phyloP scores from a whole-genome alignment of 2,329 filamentous ascomycete genomes.

The Trichophyton benhamiae region DNA sequence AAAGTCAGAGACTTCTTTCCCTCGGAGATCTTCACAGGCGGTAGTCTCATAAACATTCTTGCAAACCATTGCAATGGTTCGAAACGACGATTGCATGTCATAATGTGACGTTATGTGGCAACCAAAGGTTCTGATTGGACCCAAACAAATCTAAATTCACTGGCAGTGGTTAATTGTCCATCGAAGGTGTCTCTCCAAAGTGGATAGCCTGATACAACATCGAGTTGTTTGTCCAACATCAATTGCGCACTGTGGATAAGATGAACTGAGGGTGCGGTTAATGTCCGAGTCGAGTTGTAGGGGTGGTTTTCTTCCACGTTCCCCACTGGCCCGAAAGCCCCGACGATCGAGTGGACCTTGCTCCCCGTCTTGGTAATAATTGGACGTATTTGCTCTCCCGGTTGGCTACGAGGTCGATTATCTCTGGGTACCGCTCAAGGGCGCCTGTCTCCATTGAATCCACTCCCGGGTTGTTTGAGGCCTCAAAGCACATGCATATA shows the following conservation, averaged over 20 bases:
- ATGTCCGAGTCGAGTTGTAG: constrained; percentile 2
- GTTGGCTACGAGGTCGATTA: neutral
- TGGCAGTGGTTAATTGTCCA: neutral
- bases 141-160: neutral
- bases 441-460: neutral
- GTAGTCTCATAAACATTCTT: neutral
- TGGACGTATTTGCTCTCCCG: neutral
- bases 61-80: neutral
- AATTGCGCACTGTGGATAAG: neutral
- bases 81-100: neutral
- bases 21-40: constrained; percentile 2
- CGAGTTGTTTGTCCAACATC: neutral
- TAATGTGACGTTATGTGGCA: constrained; percentile 3
- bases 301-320: neutral
- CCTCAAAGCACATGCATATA: neutral
- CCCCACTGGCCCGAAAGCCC: constrained; percentile 1
- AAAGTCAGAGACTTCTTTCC: neutral
- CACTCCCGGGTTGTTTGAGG: neutral
- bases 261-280: neutral
- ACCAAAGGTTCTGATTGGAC: neutral
- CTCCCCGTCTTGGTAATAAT: constrained; percentile 4
- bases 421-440: neutral
- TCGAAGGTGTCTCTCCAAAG: neutral
- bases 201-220: neutral
- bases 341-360: neutral